Percentiles rank a stretch among this genome's conserved stretches.
Conservation (phyloP, 2,329 filamentous ascomycete genomes). For the Fonsecaea monophora region DNA sequence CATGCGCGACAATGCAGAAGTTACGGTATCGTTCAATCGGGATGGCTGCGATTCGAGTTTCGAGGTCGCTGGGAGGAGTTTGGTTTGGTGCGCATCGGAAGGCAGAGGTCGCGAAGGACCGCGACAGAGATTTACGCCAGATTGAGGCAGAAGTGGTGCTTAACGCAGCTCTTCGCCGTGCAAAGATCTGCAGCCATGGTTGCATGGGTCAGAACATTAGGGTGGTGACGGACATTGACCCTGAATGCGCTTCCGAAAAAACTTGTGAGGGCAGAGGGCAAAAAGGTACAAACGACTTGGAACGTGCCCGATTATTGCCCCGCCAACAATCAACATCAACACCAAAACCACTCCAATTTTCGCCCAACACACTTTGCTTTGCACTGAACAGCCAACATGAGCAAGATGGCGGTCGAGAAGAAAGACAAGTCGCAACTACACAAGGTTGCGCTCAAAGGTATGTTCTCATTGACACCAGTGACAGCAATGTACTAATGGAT, state of each 20-base stretch:
- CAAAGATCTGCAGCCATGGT: slow-evolving; percentile 41
- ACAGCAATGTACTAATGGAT: slow-evolving; percentile 19
- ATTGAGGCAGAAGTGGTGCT: slow-evolving; percentile 32
- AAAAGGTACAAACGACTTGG: not conserved
- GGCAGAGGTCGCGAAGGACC: slow-evolving; percentile 43
- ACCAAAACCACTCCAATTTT: slow-evolving; percentile 14
- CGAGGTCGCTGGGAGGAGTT: slow-evolving; percentile 58
- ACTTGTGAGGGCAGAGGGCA: not conserved
- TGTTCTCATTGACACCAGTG: slow-evolving; percentile 10
- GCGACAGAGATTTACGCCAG: slow-evolving; percentile 33
- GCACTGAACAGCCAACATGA: slow-evolving; percentile 14
- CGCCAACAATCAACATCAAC: slow-evolving; percentile 30
- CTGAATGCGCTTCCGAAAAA: not conserved
- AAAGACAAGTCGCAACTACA: slow-evolving; percentile 85
- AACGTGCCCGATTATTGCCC: slow-evolving; percentile 22
- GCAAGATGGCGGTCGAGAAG: slow-evolving; percentile 45
- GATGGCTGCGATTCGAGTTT: slow-evolving; percentile 61
- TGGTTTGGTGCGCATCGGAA: slow-evolving; percentile 40
- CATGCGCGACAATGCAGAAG: slow-evolving; percentile 98
- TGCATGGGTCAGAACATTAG: slow-evolving; percentile 35
- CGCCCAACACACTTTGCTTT: slow-evolving; percentile 6
- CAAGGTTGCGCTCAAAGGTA: slow-evolving; percentile 77
- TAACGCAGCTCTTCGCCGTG: slow-evolving; percentile 39
- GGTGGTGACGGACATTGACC: slow-evolving; percentile 14
- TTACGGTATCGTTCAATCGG: slow-evolving; percentile 72